A percentile compares a stretch with the other conserved stretches of the same genome.
phyloP scores from a whole-genome alignment of 257 asterid genomes.

The Solanum chmielewskii region DNA sequence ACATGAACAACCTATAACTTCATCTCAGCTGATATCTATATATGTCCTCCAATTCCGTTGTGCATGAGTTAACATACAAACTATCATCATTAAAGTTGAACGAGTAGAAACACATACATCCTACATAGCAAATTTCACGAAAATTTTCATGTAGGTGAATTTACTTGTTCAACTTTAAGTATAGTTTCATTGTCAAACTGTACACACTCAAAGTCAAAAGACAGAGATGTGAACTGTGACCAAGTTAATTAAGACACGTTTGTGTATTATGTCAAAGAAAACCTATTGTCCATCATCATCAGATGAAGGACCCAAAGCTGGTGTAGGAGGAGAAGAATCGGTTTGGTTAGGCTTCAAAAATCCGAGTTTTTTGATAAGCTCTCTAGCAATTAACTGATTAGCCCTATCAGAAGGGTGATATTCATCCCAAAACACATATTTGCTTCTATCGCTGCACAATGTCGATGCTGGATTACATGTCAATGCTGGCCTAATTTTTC shows the following conservation, averaged over 20 bases:
- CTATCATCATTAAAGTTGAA: background rate
- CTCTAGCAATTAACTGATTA: constrained; percentile 56
- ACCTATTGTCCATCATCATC: background rate
- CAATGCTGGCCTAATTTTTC: constrained; percentile 74
- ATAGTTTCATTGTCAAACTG: background rate
- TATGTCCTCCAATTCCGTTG: background rate
- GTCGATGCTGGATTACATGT: constrained; percentile 75
- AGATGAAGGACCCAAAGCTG: constrained; percentile 40
- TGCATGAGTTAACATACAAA: background rate
- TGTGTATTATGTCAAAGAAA: background rate
- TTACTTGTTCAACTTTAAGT: background rate
- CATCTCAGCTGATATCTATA: no score
- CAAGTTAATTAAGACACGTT: background rate
- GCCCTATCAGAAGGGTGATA: constrained; percentile 84
- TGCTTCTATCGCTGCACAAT: constrained; percentile 73
- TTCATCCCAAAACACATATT: constrained; percentile 92
- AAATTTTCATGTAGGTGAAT: no score
- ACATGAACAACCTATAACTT: background rate
- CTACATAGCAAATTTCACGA: no score
- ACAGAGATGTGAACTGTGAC: background rate
- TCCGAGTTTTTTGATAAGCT: constrained; percentile 52
- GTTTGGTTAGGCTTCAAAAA: constrained; percentile 23
- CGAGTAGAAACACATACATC: background rate
- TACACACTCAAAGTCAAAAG: background rate
- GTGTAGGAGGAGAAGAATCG: constrained; percentile 17